phyloP scores from a whole-genome alignment of 2,329 filamentous ascomycete genomes.

The Parastagonospora avenae region DNA sequence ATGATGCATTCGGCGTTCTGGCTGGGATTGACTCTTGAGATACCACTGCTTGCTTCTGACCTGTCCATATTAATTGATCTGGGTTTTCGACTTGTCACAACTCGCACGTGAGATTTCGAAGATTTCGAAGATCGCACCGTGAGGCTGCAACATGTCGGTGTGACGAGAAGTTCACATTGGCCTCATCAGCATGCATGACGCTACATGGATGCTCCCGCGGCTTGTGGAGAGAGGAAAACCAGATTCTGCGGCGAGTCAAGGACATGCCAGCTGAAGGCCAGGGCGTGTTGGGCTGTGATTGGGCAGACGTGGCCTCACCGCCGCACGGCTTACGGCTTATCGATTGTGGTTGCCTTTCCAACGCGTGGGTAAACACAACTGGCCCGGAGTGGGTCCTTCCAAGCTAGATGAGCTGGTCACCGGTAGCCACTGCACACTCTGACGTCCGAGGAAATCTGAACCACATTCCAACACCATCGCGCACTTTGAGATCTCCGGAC shows the following conservation, averaged over 20 bases:
- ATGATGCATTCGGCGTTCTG: conserved; percentile 8
- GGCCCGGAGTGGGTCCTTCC: conserved; percentile 19
- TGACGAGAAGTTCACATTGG: too few species aligned
- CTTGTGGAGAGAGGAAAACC: conserved; percentile 6
- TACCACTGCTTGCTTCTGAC: conserved; percentile 8
- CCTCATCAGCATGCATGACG: not conserved
- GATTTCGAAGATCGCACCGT: not conserved
- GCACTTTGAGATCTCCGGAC: conserved; percentile 7
- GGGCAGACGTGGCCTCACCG: conserved; percentile 24
- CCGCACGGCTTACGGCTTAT: conserved; percentile 20
- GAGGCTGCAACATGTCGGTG: not conserved
- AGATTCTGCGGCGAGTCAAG: conserved; percentile 5
- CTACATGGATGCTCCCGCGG: conserved; percentile 5
- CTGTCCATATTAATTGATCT: not conserved
- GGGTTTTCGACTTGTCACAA: not conserved
- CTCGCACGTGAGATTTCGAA: too few species aligned
- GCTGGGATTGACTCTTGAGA: conserved; percentile 10
- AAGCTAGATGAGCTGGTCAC: conserved; percentile 28
- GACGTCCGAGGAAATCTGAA: conserved; percentile 16
- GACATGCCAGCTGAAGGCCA: conserved; percentile 19
- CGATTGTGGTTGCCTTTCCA: conserved; percentile 33
- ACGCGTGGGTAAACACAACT: conserved; percentile 22
- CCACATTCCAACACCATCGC: conserved; percentile 15
- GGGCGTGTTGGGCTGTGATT: conserved; percentile 18
- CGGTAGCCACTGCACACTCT: conserved; percentile 21